A percentile compares a stretch with the other conserved stretches of the same genome.
Evolutionary conservation across 2,329 filamentous ascomycete species (phyloP).

Genomic region (Pseudophaeomoniella oleicola): DNA sequence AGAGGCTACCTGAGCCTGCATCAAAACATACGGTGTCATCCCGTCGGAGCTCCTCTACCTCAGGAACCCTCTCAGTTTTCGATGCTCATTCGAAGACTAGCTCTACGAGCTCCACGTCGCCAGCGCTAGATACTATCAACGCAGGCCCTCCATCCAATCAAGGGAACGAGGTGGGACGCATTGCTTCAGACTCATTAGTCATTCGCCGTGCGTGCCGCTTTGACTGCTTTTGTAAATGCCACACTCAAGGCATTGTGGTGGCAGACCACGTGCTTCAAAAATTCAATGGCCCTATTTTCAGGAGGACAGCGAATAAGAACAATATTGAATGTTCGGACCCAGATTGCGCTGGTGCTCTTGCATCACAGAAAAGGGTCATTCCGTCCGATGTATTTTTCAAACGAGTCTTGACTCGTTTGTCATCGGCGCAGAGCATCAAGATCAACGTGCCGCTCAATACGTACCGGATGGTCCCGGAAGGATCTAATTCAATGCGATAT

Average conservation of each 20-base stretch:
- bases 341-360: slow-evolving; percentile 3
- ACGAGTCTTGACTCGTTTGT: slow-evolving; percentile 6
- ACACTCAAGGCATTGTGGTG: slow-evolving; percentile 1
- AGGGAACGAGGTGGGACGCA: background rate
- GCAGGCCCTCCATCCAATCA: background rate
- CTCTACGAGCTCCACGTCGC: slow-evolving; percentile 1
- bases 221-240: slow-evolving; percentile 8
- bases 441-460: slow-evolving; percentile 7
- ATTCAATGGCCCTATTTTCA: slow-evolving; percentile 2
- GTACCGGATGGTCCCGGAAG: slow-evolving; percentile 9
- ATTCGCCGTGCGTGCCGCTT: slow-evolving; percentile 8
- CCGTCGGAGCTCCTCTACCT: background rate
- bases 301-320: background rate
- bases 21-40: slow-evolving; percentile 2
- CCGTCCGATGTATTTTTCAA: slow-evolving; percentile 4
- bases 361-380: slow-evolving; percentile 1
- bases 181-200: slow-evolving; percentile 1
- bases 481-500: slow-evolving; percentile 8
- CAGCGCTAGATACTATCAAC: background rate
- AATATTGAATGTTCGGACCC: slow-evolving; percentile 5
- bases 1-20: background rate
- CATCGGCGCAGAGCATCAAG: slow-evolving; percentile 5
- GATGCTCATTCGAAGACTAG: background rate
- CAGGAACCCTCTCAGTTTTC: background rate
- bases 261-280: background rate